Evolutionary conservation across 2,329 filamentous ascomycete genomes (phyloP), one percentile per base, ranked within the genome.

Genomic region (Amauroascus niger): DNA sequence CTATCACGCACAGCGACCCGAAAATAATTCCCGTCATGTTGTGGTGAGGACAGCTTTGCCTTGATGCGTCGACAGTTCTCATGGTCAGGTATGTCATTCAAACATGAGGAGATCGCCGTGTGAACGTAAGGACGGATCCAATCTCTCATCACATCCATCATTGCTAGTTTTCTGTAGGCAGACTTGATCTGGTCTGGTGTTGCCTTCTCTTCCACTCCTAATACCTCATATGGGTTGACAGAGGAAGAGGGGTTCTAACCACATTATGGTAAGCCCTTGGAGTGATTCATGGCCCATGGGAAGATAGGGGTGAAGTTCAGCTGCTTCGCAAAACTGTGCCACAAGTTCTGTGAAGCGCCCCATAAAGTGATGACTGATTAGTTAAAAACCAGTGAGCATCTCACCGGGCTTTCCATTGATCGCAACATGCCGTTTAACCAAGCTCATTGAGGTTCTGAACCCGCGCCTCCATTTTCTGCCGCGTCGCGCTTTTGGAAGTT

Each of bases 161-260:
- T n/a, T n/a, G n/a, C n/a, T 51, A 28, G 44, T 33, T 35, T 22
- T n/a, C 18, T 3, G 43, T 28, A 20, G 13, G n/a, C n/a, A 14
- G 81, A 82, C 68, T 94, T 96, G 72, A 98, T 80, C 63, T 95
- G 81, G 58, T 88, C 82, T 39, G 82, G 73, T 0, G 86, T 87
- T 13, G 89, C 89, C 50, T 79, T 74, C 57, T 81, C 80, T 35
- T 83, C 77, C 39, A 98, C 69, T 20, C 76, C 79, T 7, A 98
- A 81, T 52, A 91, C 80, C 62, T 83, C 79, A 65, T 98, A 98
- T 0, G 93, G 91, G 61, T 82, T 70, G 63, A 82, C 78, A 61
- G 87, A 75, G 41, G 86, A 81, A 0, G 87, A 86, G 1, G 81
- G 83, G 35, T 81, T 78, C 54, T 75, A n/a, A n/a, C n/a, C n/a